phyloP scores from a whole-genome alignment of 352 stramenopile genomes.

The Aphanomyces invadans region DNA sequence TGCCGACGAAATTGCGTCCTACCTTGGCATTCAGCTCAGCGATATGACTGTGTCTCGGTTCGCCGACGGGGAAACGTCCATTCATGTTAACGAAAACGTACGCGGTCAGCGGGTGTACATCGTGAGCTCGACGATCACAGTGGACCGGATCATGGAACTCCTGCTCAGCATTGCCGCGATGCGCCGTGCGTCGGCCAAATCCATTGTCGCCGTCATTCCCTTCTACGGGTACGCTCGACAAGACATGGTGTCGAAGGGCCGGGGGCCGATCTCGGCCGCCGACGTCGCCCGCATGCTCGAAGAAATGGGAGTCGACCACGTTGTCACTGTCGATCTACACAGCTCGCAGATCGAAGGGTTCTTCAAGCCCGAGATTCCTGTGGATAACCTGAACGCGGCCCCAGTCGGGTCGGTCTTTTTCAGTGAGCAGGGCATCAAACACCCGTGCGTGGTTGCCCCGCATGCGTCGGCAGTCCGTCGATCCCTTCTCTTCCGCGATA shows the following conservation, averaged over 20 bases:
- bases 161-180: constrained; percentile 77
- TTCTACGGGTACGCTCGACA: constrained; percentile 84
- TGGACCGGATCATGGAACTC: constrained; percentile 80
- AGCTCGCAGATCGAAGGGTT: constrained; percentile 84
- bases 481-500: constrained; percentile 74
- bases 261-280: constrained; percentile 70
- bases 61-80: constrained; percentile 76
- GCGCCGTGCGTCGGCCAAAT: constrained; percentile 75
- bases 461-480: constrained; percentile 75
- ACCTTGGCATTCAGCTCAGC: constrained; percentile 72
- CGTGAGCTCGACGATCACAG: constrained; percentile 76
- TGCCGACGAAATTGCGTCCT: constrained; percentile 73
- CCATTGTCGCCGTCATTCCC: constrained; percentile 80
- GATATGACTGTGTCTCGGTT: constrained; percentile 77
- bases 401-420: constrained; percentile 83
- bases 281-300: constrained; percentile 83
- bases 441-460: constrained; percentile 73
- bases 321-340: constrained; percentile 83
- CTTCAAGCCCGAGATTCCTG: constrained; percentile 77
- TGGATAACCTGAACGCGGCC: constrained; percentile 81
- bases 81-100: constrained; percentile 68
- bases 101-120: constrained; percentile 81
- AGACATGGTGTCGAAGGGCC: constrained; percentile 78
- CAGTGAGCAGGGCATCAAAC: constrained; percentile 56
- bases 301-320: constrained; percentile 84